Evolutionary conservation across 805 yeast genomes (phyloP), one percentile per base, ranked within the genome.

Genomic region (Saturnispora gosingensis): DNA sequence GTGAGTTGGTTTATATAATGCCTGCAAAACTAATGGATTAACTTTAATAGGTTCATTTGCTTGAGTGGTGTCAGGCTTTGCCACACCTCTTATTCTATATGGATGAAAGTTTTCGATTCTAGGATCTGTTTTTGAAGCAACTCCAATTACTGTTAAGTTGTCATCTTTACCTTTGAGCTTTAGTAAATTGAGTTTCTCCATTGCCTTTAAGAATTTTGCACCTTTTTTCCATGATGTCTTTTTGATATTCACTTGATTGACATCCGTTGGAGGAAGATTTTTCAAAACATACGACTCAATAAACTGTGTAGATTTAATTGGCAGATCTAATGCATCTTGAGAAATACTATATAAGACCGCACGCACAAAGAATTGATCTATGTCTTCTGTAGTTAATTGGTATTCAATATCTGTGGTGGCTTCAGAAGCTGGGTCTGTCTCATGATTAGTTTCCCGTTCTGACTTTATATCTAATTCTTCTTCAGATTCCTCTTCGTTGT

Each of bases 221-320:
- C 91, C 80, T 62, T 91, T 91, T 66, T 86, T 89, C 95, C 95
- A 91, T 3, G 89, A 78, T 0, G 96, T 82, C 61, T 81, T 84
- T 66, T 89, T 90, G 53, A 85, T 76, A 57, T 77, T 82, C 39
- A 82, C 76, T 48, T 68, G 67, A 27, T 68, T 64, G 4, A 70
- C 61, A 59, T 81, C 83, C 50, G 85, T 75, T 1, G 77, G 73
- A 0, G 96, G 95, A n/a, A 91, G 66, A 66, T 88, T 87, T 47
- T 77, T 78, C 54, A 82, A 72, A 13, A 90, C 70, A 59, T 82
- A 81, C 43, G 74, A 77, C 0, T 93, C 77, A 74, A 90, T 82
- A 65, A 91, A 84, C 22, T 74, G 76, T 0, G 97, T 87, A 3
- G 95, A 74, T 1, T 78, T 68, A 28, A 87, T 73, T 5, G 98